Conservation (phyloP, 352 stramenopile species). For the Pythium grandisporangium region DNA sequence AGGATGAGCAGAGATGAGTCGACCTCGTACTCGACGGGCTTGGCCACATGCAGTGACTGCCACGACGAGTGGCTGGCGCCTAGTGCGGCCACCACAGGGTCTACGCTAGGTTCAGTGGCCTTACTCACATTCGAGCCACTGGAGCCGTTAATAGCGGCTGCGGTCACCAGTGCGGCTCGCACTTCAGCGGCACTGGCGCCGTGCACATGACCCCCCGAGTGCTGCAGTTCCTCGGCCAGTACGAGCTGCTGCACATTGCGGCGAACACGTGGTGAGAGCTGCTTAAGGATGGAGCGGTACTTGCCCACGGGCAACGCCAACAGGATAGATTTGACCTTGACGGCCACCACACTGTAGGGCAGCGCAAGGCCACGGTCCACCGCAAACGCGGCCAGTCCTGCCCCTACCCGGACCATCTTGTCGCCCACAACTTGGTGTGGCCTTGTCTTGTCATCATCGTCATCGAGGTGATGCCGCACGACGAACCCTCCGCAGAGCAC, state of each 20-base stretch:
- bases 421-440: background rate
- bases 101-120: background rate
- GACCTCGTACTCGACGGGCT: slow-evolving; percentile 47
- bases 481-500: slow-evolving; percentile 47
- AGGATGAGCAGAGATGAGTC: slow-evolving; percentile 49
- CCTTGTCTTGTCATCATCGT: no score
- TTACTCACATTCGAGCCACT: background rate
- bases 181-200: background rate
- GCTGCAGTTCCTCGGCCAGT: slow-evolving; percentile 22
- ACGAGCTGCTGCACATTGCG: slow-evolving; percentile 23
- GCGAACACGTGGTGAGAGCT: slow-evolving; percentile 20
- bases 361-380: slow-evolving; percentile 21
- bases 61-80: slow-evolving; percentile 22
- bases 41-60: slow-evolving; percentile 32
- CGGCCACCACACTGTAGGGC: slow-evolving; percentile 25
- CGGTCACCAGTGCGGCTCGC: slow-evolving; percentile 1
- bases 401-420: slow-evolving; percentile 27
- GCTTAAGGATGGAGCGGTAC: slow-evolving; percentile 37
- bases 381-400: slow-evolving; percentile 17
- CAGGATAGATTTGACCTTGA: slow-evolving; percentile 49
- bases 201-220: background rate
- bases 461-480: slow-evolving; percentile 10
- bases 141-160: background rate
- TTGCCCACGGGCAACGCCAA: slow-evolving; percentile 37
- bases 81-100: slow-evolving; percentile 1